Evolutionary conservation across 2,329 filamentous ascomycete genomes (phyloP).

Genomic region (Colletotrichum theobromicola): DNA sequence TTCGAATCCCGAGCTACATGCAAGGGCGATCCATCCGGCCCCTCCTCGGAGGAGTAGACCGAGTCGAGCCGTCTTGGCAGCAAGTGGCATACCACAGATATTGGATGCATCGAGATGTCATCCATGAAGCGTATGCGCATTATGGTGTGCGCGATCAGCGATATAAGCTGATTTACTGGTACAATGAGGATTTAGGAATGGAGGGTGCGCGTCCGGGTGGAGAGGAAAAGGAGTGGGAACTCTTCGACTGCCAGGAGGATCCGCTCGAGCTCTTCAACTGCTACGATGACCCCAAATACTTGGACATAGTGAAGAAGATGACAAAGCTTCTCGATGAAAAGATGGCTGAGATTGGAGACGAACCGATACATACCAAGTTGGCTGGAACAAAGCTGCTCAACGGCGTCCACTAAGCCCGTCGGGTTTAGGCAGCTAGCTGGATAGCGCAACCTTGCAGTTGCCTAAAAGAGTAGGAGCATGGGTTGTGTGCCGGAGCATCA

Average conservation of each 20-base stretch:
- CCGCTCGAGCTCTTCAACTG: slow-evolving; percentile 53
- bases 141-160: slow-evolving; percentile 56
- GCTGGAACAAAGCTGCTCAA: background rate
- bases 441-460: background rate
- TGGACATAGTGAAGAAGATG: slow-evolving; percentile 42
- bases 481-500: background rate
- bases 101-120: slow-evolving; percentile 59
- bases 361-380: slow-evolving; percentile 33
- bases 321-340: slow-evolving; percentile 47
- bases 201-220: slow-evolving; percentile 46
- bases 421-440: background rate
- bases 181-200: slow-evolving; percentile 54
- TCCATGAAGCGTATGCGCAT: slow-evolving; percentile 55
- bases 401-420: background rate
- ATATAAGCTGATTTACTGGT: slow-evolving; percentile 64
- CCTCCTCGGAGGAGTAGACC: slow-evolving; percentile 33
- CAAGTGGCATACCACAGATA: slow-evolving; percentile 60
- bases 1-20: slow-evolving; percentile 52
- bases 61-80: slow-evolving; percentile 47
- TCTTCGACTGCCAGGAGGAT: slow-evolving; percentile 57
- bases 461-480: slow-evolving; percentile 2
- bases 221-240: slow-evolving; percentile 55
- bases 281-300: slow-evolving; percentile 43
- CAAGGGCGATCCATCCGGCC: slow-evolving; percentile 50
- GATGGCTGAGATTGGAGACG: slow-evolving; percentile 58